Evolutionary conservation across 2,329 filamentous ascomycete genomes (phyloP).

Genomic region (Capronia epimyces): DNA sequence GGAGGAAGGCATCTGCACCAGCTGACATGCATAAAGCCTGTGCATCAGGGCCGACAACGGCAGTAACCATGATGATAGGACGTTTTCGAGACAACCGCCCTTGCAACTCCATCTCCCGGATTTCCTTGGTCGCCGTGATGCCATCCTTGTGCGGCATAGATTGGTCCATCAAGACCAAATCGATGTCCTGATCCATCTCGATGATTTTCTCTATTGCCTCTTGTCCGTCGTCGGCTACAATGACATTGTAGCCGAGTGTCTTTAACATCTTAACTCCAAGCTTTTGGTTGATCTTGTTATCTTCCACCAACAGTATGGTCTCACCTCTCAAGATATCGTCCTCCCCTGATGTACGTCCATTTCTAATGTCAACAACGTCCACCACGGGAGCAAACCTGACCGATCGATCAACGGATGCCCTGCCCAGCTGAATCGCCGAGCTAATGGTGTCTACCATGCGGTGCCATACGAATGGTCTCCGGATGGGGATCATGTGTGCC

Average conservation of each 20-base stretch:
- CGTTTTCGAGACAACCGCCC: slow-evolving; percentile 23
- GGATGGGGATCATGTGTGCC: slow-evolving; percentile 28
- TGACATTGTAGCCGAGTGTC: slow-evolving; percentile 59
- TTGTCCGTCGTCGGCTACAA: slow-evolving; percentile 38
- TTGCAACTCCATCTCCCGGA: slow-evolving; percentile 34
- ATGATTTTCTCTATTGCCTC: slow-evolving; percentile 30
- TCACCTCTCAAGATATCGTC: slow-evolving; percentile 35
- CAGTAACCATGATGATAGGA: slow-evolving; percentile 33
- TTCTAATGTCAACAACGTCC: slow-evolving; percentile 24
- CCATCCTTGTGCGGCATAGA: slow-evolving; percentile 34
- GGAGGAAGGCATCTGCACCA: slow-evolving; percentile 32
- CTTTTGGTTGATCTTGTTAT: slow-evolving; percentile 43
- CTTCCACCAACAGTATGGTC: slow-evolving; percentile 63
- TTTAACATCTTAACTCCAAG: slow-evolving; percentile 62
- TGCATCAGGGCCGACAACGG: slow-evolving; percentile 30
- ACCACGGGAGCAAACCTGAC: slow-evolving; percentile 30
- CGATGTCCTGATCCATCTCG: slow-evolving; percentile 28
- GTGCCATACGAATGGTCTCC: slow-evolving; percentile 32
- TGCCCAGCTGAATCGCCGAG: slow-evolving; percentile 12
- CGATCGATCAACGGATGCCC: slow-evolving; percentile 16
- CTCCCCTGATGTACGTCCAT: slow-evolving; percentile 7
- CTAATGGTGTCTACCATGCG: slow-evolving; percentile 27
- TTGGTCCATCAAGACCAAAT: slow-evolving; percentile 34
- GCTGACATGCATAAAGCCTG: slow-evolving; percentile 29
- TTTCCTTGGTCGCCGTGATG: slow-evolving; percentile 31